Percentiles rank a stretch among this genome's conserved stretches.
Conservation (phyloP, 169 alveolate genomes). For the Perkinsus chesapeaki region DNA sequence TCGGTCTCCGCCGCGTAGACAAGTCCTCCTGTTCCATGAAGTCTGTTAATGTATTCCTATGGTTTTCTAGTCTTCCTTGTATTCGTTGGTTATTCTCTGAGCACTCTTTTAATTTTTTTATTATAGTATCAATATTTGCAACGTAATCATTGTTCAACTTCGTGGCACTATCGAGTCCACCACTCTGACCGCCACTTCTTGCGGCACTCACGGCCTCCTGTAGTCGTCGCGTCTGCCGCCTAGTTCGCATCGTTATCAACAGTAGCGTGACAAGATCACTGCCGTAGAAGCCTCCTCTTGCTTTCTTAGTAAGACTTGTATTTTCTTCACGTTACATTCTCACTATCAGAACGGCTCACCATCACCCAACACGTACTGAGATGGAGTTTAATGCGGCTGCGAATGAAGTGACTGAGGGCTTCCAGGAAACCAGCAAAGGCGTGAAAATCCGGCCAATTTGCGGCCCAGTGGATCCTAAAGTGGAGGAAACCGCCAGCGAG, state of each 20-base stretch:
- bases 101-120: background rate
- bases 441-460: background rate
- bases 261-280: background rate
- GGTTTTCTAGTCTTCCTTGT: background rate
- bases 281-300: background rate
- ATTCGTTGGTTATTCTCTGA: background rate
- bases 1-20: background rate
- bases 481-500: background rate
- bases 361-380: no score
- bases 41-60: background rate
- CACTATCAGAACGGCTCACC: no score
- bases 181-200: background rate
- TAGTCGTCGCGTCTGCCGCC: background rate
- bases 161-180: background rate
- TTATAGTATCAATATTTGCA: background rate
- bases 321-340: background rate
- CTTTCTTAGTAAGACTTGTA: background rate
- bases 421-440: background rate
- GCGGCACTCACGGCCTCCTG: background rate
- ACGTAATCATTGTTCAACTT: background rate
- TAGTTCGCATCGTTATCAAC: background rate
- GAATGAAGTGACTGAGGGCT: background rate
- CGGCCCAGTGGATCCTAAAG: background rate
- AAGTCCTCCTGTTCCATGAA: background rate
- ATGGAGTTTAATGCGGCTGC: no score